Conservation (phyloP, 352 stramenopile species). For the Globisporangium paddicum region DNA sequence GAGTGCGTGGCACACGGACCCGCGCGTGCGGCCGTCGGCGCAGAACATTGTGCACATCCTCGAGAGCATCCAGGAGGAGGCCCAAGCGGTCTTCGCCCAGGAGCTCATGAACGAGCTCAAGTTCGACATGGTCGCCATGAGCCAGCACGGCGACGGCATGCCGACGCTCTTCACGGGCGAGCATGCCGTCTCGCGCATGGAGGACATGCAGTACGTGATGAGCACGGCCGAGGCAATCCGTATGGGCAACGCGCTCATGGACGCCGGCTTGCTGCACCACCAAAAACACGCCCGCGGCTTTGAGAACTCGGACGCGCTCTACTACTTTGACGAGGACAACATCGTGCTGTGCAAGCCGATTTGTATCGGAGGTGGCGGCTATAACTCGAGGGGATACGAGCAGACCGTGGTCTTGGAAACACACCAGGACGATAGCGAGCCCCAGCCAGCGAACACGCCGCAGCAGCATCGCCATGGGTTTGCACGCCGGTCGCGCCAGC, state of each 20-base stretch:
- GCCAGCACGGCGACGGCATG: conserved; percentile 1
- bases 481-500: conserved; percentile 1
- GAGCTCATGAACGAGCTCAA: conserved; percentile 19
- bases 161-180: conserved; percentile 16
- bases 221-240: conserved; percentile 34
- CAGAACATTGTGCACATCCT: conserved; percentile 25
- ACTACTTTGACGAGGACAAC: conserved; percentile 41
- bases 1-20: conserved; percentile 22
- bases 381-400: neutral
- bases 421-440: neutral
- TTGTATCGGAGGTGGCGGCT: neutral
- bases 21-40: conserved; percentile 16
- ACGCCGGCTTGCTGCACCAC: conserved; percentile 22
- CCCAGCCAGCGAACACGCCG: neutral
- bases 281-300: conserved; percentile 14
- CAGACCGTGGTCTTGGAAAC: neutral
- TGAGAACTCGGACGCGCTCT: conserved; percentile 19
- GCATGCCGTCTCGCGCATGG: conserved; percentile 26
- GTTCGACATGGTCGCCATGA: conserved; percentile 11
- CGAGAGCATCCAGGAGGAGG: conserved; percentile 25
- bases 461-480: neutral
- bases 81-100: conserved; percentile 16
- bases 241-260: conserved; percentile 35
- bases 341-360: conserved; percentile 19
- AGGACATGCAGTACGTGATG: conserved; percentile 35